phyloP scores from a whole-genome alignment of 176 grass and related monocot genomes.

The Zoysia pacifica region DNA sequence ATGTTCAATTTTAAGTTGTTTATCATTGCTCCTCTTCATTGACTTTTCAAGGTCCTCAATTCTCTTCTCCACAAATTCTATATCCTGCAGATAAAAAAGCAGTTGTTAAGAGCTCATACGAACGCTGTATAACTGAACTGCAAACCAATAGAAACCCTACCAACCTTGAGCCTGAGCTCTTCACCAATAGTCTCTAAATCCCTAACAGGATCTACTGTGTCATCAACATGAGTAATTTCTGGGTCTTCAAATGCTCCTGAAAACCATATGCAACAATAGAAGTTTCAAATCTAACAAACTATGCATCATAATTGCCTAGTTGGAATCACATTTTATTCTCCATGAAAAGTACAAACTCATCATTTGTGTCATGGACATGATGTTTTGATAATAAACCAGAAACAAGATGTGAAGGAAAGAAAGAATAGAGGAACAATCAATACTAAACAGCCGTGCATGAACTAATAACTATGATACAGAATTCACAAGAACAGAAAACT shows the following conservation, averaged over 20 bases:
- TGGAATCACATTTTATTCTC: background rate
- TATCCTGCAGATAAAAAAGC: conserved; percentile 61
- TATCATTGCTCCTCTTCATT: conserved; percentile 99
- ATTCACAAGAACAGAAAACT: background rate
- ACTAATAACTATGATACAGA: conserved; percentile 1
- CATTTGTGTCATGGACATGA: background rate
- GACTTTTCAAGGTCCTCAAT: conserved; percentile 85
- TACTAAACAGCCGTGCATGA: background rate
- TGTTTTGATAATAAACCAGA: background rate
- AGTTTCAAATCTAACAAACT: conserved; percentile 23
- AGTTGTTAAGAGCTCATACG: conserved; percentile 3
- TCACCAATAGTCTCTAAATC: conserved; percentile 90
- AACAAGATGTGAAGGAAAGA: background rate
- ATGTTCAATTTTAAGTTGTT: conserved; percentile 89
- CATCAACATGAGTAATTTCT: conserved; percentile 93
- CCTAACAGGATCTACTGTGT: conserved; percentile 94
- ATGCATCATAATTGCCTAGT: background rate
- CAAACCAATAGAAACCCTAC: conserved; percentile 27
- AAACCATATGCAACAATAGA: conserved; percentile 19
- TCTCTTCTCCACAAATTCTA: conserved; percentile 76
- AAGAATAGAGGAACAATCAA: background rate
- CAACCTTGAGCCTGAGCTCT: conserved; percentile 95
- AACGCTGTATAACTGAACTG: background rate
- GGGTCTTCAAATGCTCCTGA: conserved; percentile 97
- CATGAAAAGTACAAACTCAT: background rate